These are phyloP conservation scores for Chlamydomonas asymmetrica DNA, from an alignment of 139 green algal species.

Conservation along the genomic window DNA sequence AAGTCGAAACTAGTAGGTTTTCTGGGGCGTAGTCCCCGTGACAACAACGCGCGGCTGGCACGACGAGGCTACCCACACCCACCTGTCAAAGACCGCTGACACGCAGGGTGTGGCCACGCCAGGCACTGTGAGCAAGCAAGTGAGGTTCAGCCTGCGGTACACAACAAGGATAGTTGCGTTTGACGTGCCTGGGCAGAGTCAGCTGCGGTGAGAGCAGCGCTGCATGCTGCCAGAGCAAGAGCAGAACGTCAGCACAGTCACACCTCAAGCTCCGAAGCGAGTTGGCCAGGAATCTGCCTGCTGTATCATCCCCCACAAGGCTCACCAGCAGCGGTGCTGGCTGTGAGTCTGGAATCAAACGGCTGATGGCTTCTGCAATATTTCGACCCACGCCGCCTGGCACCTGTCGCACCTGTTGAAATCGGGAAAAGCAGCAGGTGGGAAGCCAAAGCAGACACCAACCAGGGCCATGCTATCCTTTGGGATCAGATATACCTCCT, in stretches of 20 bases:
- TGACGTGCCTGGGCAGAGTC: no score
- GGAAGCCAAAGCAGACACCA: no score
- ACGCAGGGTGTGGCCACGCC: slow-evolving; percentile 28
- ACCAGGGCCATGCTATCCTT: no score
- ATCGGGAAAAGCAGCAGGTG: no score
- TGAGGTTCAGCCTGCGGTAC: slow-evolving; percentile 5
- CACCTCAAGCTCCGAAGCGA: slow-evolving; percentile 13
- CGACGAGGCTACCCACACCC: not conserved
- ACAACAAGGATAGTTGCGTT: not conserved
- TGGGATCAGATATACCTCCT: no score
- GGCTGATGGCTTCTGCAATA: slow-evolving; percentile 52
- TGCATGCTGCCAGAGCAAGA: not conserved
- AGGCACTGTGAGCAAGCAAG: not conserved
- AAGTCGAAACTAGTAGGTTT: slow-evolving; percentile 1
- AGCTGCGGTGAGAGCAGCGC: not conserved
- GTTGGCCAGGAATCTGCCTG: not conserved
- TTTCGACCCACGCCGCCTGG: slow-evolving; percentile 67
- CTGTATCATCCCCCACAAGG: slow-evolving; percentile 12
- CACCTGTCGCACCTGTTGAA: slow-evolving; percentile 54
- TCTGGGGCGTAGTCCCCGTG: no score
- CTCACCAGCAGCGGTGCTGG: slow-evolving; percentile 13
- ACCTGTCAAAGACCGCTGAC: slow-evolving; percentile 21
- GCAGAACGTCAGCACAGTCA: not conserved
- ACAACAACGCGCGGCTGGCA: no score
- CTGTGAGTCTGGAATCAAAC: not conserved